A percentile compares a stretch with the other conserved stretches of the same genome.
Evolutionary conservation across 768 basidiomycete genomes (phyloP).

Genomic region (Hebeloma cylindrosporum): DNA sequence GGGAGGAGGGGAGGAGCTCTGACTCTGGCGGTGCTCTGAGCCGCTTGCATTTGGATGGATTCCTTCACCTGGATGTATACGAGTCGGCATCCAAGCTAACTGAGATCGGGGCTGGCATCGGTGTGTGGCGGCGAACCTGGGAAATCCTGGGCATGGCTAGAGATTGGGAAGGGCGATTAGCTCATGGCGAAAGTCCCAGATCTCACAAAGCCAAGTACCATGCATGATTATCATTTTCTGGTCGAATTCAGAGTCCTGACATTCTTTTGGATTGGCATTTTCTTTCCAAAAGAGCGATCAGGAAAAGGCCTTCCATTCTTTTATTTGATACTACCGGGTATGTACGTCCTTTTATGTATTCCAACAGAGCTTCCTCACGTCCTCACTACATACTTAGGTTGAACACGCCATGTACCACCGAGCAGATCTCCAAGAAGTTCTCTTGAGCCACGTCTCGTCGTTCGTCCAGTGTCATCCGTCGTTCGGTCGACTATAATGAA

Average conservation of each 20-base stretch:
- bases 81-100: constrained; percentile 42
- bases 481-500: constrained; percentile 41
- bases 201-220: constrained; percentile 1
- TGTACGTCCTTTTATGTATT: constrained; percentile 15
- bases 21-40: constrained; percentile 22
- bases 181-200: constrained; percentile 12
- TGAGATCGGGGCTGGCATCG: constrained; percentile 48
- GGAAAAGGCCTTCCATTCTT: constrained; percentile 8
- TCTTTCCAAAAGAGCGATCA: constrained; percentile 18
- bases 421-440: constrained; percentile 47
- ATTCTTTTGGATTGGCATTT: constrained; percentile 3
- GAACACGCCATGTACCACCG: constrained; percentile 38
- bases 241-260: neutral
- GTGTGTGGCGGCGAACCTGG: constrained; percentile 42
- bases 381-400: constrained; percentile 19
- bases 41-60: constrained; percentile 4
- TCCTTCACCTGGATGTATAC: constrained; percentile 42
- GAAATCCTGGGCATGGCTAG: constrained; percentile 41
- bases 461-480: constrained; percentile 22
- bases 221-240: neutral
- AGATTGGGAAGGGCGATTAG: constrained; percentile 8
- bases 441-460: constrained; percentile 43
- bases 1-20: no score
- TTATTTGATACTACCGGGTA: constrained; percentile 15
- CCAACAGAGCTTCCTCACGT: constrained; percentile 19